Conservation (phyloP, 805 yeast species). For the Candida pini region DNA sequence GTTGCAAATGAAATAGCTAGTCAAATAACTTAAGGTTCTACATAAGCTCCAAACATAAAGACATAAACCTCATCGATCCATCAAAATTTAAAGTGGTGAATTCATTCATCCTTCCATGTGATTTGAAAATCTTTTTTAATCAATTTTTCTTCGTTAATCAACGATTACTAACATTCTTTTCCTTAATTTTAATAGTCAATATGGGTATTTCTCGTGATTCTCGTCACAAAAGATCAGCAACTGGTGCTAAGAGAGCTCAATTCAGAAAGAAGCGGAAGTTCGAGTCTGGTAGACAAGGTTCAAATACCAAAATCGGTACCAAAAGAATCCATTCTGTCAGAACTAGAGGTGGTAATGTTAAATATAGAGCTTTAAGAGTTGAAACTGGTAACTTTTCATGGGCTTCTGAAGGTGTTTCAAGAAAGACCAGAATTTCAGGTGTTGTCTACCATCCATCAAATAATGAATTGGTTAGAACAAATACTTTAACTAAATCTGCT, state of each 20-base stretch:
- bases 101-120: too few species aligned
- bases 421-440: slow-evolving; percentile 98
- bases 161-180: too few species aligned
- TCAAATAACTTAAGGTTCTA: too few species aligned
- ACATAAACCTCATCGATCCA: too few species aligned
- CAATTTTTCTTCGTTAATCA: neutral
- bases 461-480: slow-evolving; percentile 99
- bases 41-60: too few species aligned
- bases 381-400: slow-evolving; percentile 99
- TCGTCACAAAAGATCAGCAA: slow-evolving; percentile 99
- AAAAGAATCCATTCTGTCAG: slow-evolving; percentile 99
- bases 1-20: too few species aligned
- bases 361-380: slow-evolving; percentile 99
- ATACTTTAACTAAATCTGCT: slow-evolving; percentile 98
- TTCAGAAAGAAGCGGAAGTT: slow-evolving; percentile 99
- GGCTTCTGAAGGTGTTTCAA: slow-evolving; percentile 98
- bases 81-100: too few species aligned
- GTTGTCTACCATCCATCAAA: slow-evolving; percentile 99
- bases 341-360: slow-evolving; percentile 99
- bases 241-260: slow-evolving; percentile 99
- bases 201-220: slow-evolving; percentile 99
- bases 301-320: slow-evolving; percentile 98
- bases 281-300: slow-evolving; percentile 99
- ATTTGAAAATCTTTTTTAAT: too few species aligned
- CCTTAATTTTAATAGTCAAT: slow-evolving; percentile 28